Evolutionary conservation across 169 alveolate genomes (phyloP), one percentile per base, ranked within the genome.

Genomic region (Theileria luwenshuni): DNA sequence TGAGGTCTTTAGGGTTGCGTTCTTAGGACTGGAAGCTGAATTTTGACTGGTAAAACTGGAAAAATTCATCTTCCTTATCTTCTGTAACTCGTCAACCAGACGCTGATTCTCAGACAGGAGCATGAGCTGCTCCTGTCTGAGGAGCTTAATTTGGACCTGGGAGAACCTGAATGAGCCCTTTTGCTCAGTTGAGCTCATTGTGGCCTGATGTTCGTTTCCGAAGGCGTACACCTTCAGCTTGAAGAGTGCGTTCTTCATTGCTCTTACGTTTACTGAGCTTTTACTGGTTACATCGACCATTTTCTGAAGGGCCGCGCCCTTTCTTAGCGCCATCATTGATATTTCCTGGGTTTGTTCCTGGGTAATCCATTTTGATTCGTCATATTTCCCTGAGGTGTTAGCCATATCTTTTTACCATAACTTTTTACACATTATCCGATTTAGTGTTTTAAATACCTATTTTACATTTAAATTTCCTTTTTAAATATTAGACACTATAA

Each of bases 51-150:
- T 49, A 6, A 28, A 28, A 25, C 38, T 56, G 19, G 32, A 28
- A 2, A 56, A 17, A 6, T 63, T 63, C 35, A 68, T 12, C 71
- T 84, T 84, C 35, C 90, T 71, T 49, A 88, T 52, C 23, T 83
- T 90, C 43, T 88, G 90, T 32, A 88, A 60, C 49, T 88, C 91
- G 73, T 73, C 48, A 43, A 88, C 84, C 61, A 89, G 65, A 23
- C 94, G 76, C 76, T 84, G 90, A 63, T 89, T 89, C 81, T 89
- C 94, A 3, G 94, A 87, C 76, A 89, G 65, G 41, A 89, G 64
- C 69, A 84, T 81, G 64, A 89, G 67, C 79, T 89, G 94, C 69
- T 89, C 94, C 68, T 89, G 94, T 30, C 94, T 77, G 52, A 89
- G 80, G 35, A 89, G 76, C 49, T 84, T 77, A 35, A 89, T 75